These are phyloP conservation scores for Colletotrichum tropicicola DNA, from an alignment of 2,329 filamentous ascomycete genomes.

Conservation along the genomic window DNA sequence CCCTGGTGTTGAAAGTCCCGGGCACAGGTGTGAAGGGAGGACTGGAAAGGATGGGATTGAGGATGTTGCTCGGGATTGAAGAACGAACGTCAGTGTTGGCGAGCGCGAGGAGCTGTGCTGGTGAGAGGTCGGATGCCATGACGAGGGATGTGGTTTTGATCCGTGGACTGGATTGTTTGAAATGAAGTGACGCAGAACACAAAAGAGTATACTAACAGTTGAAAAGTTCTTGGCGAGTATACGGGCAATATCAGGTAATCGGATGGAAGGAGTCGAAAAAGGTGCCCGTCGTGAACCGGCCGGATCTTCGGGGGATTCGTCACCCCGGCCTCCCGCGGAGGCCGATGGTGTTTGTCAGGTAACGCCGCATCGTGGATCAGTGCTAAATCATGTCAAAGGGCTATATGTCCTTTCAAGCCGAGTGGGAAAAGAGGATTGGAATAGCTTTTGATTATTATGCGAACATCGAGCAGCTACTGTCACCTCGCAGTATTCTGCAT, in stretches of 20 bases:
- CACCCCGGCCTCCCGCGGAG: not conserved
- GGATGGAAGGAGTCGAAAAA: not conserved
- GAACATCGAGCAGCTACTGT: too few relatives aligned
- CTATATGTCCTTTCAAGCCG: too few relatives aligned
- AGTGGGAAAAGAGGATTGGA: too few relatives aligned
- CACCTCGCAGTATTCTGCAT: not conserved
- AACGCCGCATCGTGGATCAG: not conserved
- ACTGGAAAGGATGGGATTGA: not conserved
- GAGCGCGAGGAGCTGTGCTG: not conserved
- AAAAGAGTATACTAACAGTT: too few relatives aligned
- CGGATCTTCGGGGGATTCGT: not conserved
- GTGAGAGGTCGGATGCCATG: not conserved
- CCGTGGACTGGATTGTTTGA: not conserved
- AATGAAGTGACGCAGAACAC: not conserved
- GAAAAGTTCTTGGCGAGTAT: too few relatives aligned
- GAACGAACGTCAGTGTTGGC: not conserved
- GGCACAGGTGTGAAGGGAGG: not conserved
- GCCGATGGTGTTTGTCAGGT: not conserved
- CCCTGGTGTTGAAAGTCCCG: constrained; percentile 1
- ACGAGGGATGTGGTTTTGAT: not conserved
- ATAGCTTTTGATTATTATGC: too few relatives aligned
- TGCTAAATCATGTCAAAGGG: too few relatives aligned
- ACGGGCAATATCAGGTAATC: too few relatives aligned
- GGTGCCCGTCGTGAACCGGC: not conserved
- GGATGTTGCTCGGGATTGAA: not conserved